A percentile compares a stretch with the other conserved stretches of the same genome.
Evolutionary conservation across 495 filamentous ascomycete genomes (phyloP).

Genomic region (Ascodesmis nigricans): DNA sequence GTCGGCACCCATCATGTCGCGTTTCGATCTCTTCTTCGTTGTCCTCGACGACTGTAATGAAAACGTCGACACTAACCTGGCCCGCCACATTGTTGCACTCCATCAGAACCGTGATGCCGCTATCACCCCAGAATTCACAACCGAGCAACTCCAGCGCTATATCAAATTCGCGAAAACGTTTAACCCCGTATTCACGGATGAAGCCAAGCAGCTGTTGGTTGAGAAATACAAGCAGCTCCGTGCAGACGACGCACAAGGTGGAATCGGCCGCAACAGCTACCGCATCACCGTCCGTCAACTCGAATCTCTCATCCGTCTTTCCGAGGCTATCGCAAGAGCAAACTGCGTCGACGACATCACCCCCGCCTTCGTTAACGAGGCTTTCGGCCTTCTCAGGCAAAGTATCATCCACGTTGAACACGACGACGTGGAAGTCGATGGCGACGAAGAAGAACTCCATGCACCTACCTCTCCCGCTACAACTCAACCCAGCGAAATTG

Average conservation of each 20-base stretch:
- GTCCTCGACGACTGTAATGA: constrained; percentile 96
- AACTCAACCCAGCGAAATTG: constrained; percentile 32
- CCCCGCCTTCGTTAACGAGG: constrained; percentile 68
- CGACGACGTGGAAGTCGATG: constrained; percentile 91
- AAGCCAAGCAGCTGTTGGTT: constrained; percentile 67
- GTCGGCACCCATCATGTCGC: constrained; percentile 93
- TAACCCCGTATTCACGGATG: constrained; percentile 73
- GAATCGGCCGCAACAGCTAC: constrained; percentile 79
- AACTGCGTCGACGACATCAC: constrained; percentile 89
- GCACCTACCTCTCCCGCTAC: constrained; percentile 4
- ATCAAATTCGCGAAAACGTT: constrained; percentile 93
- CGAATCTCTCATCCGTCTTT: constrained; percentile 82
- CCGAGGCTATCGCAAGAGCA: constrained; percentile 87
- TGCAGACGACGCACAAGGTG: constrained; percentile 82
- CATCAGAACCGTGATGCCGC: constrained; percentile 82
- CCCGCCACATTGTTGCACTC: constrained; percentile 82
- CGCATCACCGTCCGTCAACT: constrained; percentile 92
- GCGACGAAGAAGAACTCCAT: constrained; percentile 35
- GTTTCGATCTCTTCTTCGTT: constrained; percentile 98
- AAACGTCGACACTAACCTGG: constrained; percentile 66
- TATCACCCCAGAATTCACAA: constrained; percentile 78
- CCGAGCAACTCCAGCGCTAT: constrained; percentile 90
- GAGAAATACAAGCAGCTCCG: constrained; percentile 91
- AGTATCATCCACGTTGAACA: constrained; percentile 96
- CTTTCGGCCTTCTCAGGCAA: constrained; percentile 68